phyloP scores from a whole-genome alignment of 2,329 filamentous ascomycete genomes.

The Beauveria sp. region DNA sequence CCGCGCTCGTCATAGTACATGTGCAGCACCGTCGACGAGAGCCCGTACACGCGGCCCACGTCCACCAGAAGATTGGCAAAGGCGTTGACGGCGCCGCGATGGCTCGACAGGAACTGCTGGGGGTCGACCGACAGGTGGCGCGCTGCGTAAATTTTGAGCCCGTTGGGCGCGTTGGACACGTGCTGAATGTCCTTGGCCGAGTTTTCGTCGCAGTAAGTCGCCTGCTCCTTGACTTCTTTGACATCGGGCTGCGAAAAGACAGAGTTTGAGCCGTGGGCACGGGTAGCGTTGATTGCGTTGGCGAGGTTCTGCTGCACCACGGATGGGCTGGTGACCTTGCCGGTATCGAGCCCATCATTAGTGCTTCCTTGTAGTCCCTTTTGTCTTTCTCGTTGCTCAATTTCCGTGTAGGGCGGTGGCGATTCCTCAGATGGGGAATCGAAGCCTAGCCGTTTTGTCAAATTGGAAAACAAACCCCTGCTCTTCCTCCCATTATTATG shows the following conservation, averaged over 20 bases:
- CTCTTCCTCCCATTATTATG: slow-evolving; percentile 32
- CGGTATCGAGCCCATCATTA: slow-evolving; percentile 32
- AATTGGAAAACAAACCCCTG: slow-evolving; percentile 59
- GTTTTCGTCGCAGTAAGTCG: slow-evolving; percentile 76
- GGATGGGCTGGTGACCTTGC: slow-evolving; percentile 51
- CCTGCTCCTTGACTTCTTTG: slow-evolving; percentile 69
- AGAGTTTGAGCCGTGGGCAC: slow-evolving; percentile 64
- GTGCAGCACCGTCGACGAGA: slow-evolving; percentile 63
- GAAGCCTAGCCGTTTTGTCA: slow-evolving; percentile 62
- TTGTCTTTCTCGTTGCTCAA: slow-evolving; percentile 1
- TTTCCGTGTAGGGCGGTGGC: slow-evolving; percentile 22
- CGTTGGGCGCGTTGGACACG: slow-evolving; percentile 61
- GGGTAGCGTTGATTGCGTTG: slow-evolving; percentile 70
- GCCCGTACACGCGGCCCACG: slow-evolving; percentile 62
- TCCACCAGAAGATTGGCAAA: slow-evolving; percentile 67
- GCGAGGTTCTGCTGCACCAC: slow-evolving; percentile 63
- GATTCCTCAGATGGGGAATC: slow-evolving; percentile 40
- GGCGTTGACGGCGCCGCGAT: slow-evolving; percentile 54
- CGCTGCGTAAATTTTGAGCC: slow-evolving; percentile 67
- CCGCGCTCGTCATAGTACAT: slow-evolving; percentile 79
- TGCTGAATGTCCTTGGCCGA: slow-evolving; percentile 67
- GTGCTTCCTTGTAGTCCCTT: slow-evolving; percentile 13
- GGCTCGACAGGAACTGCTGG: slow-evolving; percentile 48
- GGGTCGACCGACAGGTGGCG: slow-evolving; percentile 41
- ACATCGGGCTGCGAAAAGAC: slow-evolving; percentile 66